Conservation (phyloP, 805 yeast species). For the Sugiyamaella valdiviana region DNA sequence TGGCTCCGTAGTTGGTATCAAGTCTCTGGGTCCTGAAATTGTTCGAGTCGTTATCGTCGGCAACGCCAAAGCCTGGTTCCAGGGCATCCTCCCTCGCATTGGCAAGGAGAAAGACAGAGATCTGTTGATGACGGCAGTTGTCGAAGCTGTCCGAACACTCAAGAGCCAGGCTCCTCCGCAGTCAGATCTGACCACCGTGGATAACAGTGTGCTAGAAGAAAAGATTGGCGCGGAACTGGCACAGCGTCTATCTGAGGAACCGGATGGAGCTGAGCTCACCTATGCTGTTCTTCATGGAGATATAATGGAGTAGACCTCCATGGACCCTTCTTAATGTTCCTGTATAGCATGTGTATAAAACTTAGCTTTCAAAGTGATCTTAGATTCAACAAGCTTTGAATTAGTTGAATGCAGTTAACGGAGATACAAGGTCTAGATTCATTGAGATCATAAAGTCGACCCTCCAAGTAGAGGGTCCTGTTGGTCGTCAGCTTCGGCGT, state of each 20-base stretch:
- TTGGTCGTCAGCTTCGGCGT: background rate
- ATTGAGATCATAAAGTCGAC: too few relatives aligned
- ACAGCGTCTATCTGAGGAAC: slow-evolving; percentile 21
- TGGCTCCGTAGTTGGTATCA: slow-evolving; percentile 83
- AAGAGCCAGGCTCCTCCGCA: slow-evolving; percentile 25
- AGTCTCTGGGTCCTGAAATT: slow-evolving; percentile 81
- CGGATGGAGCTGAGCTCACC: slow-evolving; percentile 11
- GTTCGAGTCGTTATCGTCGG: slow-evolving; percentile 78
- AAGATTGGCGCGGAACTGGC: slow-evolving; percentile 61
- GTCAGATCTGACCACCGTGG: slow-evolving; percentile 33
- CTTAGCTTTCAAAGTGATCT: background rate
- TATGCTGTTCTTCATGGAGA: slow-evolving; percentile 11
- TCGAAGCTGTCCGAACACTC: slow-evolving; percentile 52
- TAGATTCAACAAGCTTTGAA: background rate
- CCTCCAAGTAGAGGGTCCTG: slow-evolving; percentile 3
- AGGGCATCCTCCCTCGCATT: slow-evolving; percentile 25
- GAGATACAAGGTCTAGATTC: too few relatives aligned
- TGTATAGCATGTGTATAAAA: background rate
- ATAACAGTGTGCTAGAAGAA: slow-evolving; percentile 40
- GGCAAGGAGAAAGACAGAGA: slow-evolving; percentile 34
- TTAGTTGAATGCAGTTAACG: too few relatives aligned
- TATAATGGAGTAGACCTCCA: background rate
- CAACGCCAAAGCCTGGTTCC: slow-evolving; percentile 71
- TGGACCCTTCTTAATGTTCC: background rate
- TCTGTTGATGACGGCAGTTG: slow-evolving; percentile 43